Evolutionary conservation across 306 rosid species (phyloP).

Genomic region (Cucurbita pepo): DNA sequence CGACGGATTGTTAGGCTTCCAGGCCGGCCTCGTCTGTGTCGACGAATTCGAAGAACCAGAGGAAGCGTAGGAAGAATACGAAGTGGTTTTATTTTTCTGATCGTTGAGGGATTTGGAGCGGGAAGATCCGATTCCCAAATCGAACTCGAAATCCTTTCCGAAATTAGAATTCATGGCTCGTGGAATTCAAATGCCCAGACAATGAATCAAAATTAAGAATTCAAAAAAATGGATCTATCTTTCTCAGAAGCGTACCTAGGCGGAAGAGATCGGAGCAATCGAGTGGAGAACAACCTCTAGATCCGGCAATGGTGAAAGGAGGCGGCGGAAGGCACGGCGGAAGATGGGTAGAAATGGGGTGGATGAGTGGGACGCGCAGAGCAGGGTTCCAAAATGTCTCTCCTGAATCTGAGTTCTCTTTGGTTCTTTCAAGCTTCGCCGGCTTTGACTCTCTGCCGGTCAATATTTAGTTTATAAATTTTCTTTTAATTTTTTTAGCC

Average conservation of each 20-base stretch:
- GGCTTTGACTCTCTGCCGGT: constrained; percentile 1
- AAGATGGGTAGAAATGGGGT: not conserved
- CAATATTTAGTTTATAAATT: not conserved
- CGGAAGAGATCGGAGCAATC: not conserved
- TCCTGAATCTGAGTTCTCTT: not conserved
- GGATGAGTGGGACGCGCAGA: not conserved
- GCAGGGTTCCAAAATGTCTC: not conserved
- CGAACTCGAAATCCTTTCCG: constrained; percentile 60
- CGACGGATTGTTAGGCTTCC: constrained; percentile 57
- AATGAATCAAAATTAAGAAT: not conserved
- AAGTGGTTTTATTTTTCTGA: constrained; percentile 45
- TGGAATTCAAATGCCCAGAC: constrained; percentile 7
- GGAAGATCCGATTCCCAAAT: constrained; percentile 72
- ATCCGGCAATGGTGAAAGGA: not conserved
- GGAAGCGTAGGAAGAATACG: constrained; percentile 23
- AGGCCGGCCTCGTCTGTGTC: constrained; percentile 30
- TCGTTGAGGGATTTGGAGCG: constrained; percentile 69
- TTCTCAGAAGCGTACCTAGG: constrained; percentile 5
- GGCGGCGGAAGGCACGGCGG: not conserved
- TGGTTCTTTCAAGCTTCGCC: not conserved
- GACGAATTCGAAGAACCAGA: constrained; percentile 11
- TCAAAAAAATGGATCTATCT: not conserved
- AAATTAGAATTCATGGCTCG: constrained; percentile 31
- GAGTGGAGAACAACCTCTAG: not conserved
- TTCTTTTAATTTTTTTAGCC: not conserved